Conservation (phyloP, 495 filamentous ascomycete genomes). For the Talaromyces borbonicus region DNA sequence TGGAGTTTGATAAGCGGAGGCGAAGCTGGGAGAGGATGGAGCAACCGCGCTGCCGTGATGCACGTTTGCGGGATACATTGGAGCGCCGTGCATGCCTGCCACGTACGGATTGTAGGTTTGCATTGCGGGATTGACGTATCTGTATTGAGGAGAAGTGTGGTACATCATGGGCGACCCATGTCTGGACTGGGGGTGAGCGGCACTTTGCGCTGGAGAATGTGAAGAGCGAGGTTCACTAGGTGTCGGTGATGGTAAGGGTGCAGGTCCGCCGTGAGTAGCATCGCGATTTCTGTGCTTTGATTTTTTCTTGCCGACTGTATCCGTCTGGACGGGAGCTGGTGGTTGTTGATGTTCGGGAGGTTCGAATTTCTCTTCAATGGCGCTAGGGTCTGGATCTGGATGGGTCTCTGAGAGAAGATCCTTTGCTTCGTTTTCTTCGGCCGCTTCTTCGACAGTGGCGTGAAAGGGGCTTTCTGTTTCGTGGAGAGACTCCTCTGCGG, state of each 20-base stretch:
- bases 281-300: neutral
- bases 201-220: constrained; percentile 16
- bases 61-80: constrained; percentile 12
- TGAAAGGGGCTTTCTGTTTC: neutral
- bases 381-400: neutral
- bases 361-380: neutral
- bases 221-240: constrained; percentile 17
- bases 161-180: constrained; percentile 10
- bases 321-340: neutral
- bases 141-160: constrained; percentile 16
- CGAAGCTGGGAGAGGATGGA: constrained; percentile 20
- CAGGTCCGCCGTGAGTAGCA: constrained; percentile 11
- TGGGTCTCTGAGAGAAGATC: neutral
- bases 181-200: constrained; percentile 12
- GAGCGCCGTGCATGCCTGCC: constrained; percentile 25
- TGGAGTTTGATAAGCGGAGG: constrained; percentile 27
- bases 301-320: neutral
- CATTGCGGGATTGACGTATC: constrained; percentile 21
- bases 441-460: neutral
- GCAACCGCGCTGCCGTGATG: constrained; percentile 12
- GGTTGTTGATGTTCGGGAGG: neutral
- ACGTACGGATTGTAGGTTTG: constrained; percentile 24
- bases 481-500: neutral
- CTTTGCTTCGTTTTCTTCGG: neutral
- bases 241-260: constrained; percentile 24